These are phyloP conservation scores for Aureobasidium pullulans DNA, from an alignment of 2,329 filamentous ascomycete species.

Conservation along the genomic window DNA sequence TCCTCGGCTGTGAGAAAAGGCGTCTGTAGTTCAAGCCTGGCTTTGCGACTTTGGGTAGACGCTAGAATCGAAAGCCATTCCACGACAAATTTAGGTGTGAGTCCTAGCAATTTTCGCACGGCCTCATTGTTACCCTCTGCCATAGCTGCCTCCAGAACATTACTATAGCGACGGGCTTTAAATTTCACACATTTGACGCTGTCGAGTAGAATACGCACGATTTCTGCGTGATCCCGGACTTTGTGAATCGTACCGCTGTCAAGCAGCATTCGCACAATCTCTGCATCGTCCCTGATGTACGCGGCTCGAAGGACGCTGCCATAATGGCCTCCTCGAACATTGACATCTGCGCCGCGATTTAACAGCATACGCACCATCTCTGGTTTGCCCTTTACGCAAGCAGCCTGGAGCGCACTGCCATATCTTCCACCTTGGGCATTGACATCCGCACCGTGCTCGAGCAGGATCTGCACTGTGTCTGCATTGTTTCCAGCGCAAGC, in stretches of 20 bases:
- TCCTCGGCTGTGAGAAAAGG: too few species aligned
- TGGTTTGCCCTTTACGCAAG: not conserved
- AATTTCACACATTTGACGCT: too few species aligned
- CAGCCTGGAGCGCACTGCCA: not conserved
- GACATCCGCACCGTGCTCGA: not conserved
- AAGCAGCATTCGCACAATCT: constrained; percentile 17
- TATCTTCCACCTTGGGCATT: not conserved
- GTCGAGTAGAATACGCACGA: too few species aligned
- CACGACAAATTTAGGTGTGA: too few species aligned
- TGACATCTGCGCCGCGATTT: not conserved
- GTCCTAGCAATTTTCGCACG: too few species aligned
- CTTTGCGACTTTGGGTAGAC: too few species aligned
- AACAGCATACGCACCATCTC: not conserved
- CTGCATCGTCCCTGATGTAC: not conserved
- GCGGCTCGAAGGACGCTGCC: constrained; percentile 19
- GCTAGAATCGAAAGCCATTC: too few species aligned
- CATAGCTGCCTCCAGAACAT: too few species aligned
- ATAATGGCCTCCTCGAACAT: not conserved
- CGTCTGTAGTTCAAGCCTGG: too few species aligned
- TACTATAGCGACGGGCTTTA: too few species aligned
- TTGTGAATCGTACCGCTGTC: constrained; percentile 2
- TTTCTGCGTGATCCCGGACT: too few species aligned
- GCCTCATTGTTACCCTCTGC: too few species aligned
- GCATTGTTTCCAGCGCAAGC: not conserved
- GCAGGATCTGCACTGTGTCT: not conserved